phyloP scores from a whole-genome alignment of 257 asterid species.

The Prunella vulgaris region DNA sequence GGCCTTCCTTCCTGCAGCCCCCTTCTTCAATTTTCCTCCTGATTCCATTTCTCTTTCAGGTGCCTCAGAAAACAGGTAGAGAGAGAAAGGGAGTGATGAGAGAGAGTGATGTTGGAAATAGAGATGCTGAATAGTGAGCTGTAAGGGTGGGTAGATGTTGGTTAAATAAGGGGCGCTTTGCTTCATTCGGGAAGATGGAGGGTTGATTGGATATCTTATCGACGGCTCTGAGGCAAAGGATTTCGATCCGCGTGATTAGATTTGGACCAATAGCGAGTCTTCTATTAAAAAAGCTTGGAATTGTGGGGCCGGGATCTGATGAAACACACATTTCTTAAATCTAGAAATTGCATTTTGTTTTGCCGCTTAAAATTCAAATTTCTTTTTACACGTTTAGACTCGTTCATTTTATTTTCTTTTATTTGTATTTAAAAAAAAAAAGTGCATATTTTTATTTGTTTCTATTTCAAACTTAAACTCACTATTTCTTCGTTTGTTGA shows the following conservation, averaged over 20 bases:
- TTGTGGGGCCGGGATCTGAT: too few relatives aligned
- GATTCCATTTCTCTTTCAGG: slow-evolving; percentile 21
- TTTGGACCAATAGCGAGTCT: slow-evolving; percentile 20
- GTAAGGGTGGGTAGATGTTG: not conserved
- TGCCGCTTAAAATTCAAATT: too few relatives aligned
- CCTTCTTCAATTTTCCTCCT: slow-evolving; percentile 38
- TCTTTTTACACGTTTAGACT: too few relatives aligned
- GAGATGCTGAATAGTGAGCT: not conserved
- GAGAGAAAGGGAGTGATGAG: not conserved
- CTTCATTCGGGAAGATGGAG: not conserved
- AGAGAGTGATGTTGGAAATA: not conserved
- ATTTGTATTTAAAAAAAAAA: too few relatives aligned
- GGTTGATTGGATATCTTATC: slow-evolving; percentile 25
- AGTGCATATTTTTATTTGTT: too few relatives aligned
- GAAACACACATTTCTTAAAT: too few relatives aligned
- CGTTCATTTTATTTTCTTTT: too few relatives aligned
- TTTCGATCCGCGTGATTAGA: slow-evolving; percentile 23
- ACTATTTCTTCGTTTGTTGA: too few relatives aligned
- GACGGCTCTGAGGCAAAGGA: not conserved
- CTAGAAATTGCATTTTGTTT: too few relatives aligned
- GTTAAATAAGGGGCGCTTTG: slow-evolving; percentile 15
- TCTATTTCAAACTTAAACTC: too few relatives aligned
- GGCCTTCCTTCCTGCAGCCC: slow-evolving; percentile 48
- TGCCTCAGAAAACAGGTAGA: not conserved
- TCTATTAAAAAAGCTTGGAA: not conserved